Base-by-base conservation (phyloP, 805 yeast species). In the Metschnikowia dekortorum region DNA sequence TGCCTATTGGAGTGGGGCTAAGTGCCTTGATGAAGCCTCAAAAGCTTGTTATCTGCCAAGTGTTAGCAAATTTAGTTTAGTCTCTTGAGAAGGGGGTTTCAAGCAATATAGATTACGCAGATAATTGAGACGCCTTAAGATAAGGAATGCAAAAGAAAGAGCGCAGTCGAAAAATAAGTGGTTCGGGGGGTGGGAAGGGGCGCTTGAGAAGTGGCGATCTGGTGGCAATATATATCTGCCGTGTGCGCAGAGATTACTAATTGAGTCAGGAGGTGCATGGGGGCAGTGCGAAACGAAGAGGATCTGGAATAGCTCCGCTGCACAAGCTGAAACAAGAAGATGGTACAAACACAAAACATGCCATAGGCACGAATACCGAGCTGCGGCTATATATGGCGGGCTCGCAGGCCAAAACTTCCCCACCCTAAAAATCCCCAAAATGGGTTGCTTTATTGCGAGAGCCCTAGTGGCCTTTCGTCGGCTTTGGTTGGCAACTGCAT, bases 141-240 rank as follows among this genome's bases (percentile, higher is more conserved):
- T 33, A 7, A 9, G 14, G 40, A 33, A n/a, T 44, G 46, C 35
- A 44, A 29, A 44, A 36, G 33, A 30, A 37, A 29, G 39, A 16
- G 33, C 31, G 22, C 5, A 26, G 11, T 11, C 16, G 35, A 30
- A 39, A 30, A 29, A 44, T 18, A 44, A 9, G 7, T 8, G 7
- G 14, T 5, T 30, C 3, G 11, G 16, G 8, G 22, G 18, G 18
- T 16, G 18, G 18, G 18, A 16, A 2, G 18, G 18, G 16, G 16
- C 7, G 1, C 13, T 8, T 11, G 16, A 13, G 8, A 36, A 14
- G 47, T 44, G 47, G 47, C 47, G 47, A 44, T 42, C 36, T 37
- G 50, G 53, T 50, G 53, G 53, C 53, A 46, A 49, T 50, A 50
- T 50, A 50, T 42, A 38, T 10, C 40, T 34, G 48, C 22, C 38